phyloP scores from a whole-genome alignment of 768 basidiomycete genomes.

The Psilocybe sp. region DNA sequence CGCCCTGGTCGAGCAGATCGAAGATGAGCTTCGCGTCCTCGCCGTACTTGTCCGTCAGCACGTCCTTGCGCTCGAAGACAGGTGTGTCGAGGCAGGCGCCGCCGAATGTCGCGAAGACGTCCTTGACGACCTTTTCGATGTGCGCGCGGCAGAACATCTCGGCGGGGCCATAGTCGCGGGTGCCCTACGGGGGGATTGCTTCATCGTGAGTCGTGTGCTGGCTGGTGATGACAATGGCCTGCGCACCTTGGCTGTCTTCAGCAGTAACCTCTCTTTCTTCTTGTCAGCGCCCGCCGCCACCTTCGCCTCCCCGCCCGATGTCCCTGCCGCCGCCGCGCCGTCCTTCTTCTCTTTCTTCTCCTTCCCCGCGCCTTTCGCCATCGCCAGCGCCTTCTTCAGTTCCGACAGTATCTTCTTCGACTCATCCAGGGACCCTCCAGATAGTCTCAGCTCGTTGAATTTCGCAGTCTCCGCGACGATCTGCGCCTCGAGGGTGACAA shows the following conservation, averaged over 20 bases:
- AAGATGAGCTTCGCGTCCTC: constrained; percentile 98
- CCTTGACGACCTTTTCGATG: constrained; percentile 86
- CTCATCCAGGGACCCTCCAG: constrained; percentile 58
- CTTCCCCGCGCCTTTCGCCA: constrained; percentile 38
- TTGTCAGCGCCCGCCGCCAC: too few relatives aligned
- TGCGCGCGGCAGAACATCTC: constrained; percentile 92
- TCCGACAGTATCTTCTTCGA: constrained; percentile 70
- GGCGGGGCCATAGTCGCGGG: constrained; percentile 88
- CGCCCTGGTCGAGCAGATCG: constrained; percentile 96
- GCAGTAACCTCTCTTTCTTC: constrained; percentile 1
- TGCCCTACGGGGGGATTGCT: constrained; percentile 56
- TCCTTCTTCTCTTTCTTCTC: constrained; percentile 37
- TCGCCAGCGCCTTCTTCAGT: constrained; percentile 55
- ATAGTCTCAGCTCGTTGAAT: constrained; percentile 59
- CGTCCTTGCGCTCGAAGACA: constrained; percentile 96
- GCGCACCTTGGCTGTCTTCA: too few relatives aligned
- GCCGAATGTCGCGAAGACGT: constrained; percentile 85
- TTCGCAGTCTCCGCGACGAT: constrained; percentile 53
- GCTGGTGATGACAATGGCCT: background rate
- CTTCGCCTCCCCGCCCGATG: too few relatives aligned
- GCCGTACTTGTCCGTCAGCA: constrained; percentile 94
- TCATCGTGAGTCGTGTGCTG: background rate
- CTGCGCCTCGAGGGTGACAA: constrained; percentile 42
- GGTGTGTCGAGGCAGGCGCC: constrained; percentile 95
- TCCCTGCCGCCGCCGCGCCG: too few relatives aligned